Conservation (phyloP, 2,329 filamentous ascomycete species). For the Cladosporium sphaerospermum region DNA sequence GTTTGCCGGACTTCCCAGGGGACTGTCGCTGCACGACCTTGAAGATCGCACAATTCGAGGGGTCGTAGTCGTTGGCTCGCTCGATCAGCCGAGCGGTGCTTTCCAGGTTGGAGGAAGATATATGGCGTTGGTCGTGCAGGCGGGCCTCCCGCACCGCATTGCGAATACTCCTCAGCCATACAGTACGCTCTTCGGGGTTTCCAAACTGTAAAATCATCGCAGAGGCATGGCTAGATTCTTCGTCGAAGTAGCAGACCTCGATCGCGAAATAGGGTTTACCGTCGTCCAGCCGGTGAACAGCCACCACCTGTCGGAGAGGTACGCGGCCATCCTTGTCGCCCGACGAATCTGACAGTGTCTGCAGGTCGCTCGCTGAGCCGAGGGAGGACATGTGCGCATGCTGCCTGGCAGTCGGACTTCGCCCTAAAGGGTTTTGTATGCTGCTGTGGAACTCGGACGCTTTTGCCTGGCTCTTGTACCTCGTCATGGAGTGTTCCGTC, state of each 20-base stretch:
- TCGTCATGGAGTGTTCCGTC: conserved; percentile 61
- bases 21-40: conserved; percentile 60
- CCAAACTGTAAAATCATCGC: conserved; percentile 59
- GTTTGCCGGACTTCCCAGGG: conserved; percentile 45
- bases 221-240: conserved; percentile 54
- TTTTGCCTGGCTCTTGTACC: conserved; percentile 62
- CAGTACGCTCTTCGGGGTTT: conserved; percentile 58
- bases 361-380: conserved; percentile 56
- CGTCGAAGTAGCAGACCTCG: conserved; percentile 63
- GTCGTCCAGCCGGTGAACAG: conserved; percentile 61
- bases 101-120: conserved; percentile 55
- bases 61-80: conserved; percentile 62
- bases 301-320: conserved; percentile 59
- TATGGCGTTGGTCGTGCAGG: conserved; percentile 45
- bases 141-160: conserved; percentile 53
- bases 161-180: conserved; percentile 59
- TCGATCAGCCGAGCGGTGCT: conserved; percentile 58
- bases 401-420: conserved; percentile 39
- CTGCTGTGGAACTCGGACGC: conserved; percentile 57
- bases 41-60: conserved; percentile 61
- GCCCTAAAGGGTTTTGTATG: conserved; percentile 31
- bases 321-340: conserved; percentile 53
- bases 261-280: conserved; percentile 60
- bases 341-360: conserved; percentile 46
- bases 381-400: conserved; percentile 55